These are phyloP conservation scores for Epichloe hybrida DNA, from an alignment of 2,329 filamentous ascomycete genomes.

Conservation along the genomic window DNA sequence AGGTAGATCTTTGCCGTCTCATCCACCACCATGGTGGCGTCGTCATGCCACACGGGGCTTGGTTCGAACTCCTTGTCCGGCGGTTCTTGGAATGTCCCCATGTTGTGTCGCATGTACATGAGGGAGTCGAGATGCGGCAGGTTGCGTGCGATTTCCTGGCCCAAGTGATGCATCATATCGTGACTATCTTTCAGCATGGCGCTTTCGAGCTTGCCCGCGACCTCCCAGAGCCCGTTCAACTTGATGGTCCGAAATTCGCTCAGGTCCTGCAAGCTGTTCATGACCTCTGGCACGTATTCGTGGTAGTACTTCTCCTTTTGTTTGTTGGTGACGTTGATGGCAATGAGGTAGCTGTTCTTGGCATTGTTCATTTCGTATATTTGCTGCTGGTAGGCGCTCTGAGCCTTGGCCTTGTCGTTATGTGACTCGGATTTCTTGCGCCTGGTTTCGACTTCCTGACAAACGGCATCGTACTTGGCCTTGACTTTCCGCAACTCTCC, in stretches of 20 bases:
- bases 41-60: conserved; percentile 94
- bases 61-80: conserved; percentile 78
- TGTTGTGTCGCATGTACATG: conserved; percentile 96
- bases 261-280: conserved; percentile 88
- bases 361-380: conserved; percentile 90
- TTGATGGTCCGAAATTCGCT: conserved; percentile 77
- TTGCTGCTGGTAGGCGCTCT: conserved; percentile 84
- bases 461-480: conserved; percentile 80
- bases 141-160: conserved; percentile 75
- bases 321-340: conserved; percentile 94
- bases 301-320: conserved; percentile 96
- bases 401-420: conserved; percentile 89
- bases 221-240: conserved; percentile 74
- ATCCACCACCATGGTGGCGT: conserved; percentile 73
- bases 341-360: conserved; percentile 96
- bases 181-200: conserved; percentile 62
- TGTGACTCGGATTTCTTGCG: conserved; percentile 94
- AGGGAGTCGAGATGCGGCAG: conserved; percentile 82
- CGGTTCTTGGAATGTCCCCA: conserved; percentile 70
- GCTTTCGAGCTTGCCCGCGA: conserved; percentile 69
- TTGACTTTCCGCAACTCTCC: conserved; percentile 81
- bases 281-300: conserved; percentile 84
- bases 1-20: conserved; percentile 80
- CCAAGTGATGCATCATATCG: conserved; percentile 57
- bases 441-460: conserved; percentile 86